Evolutionary conservation across 257 asterid genomes (phyloP).

Genomic region (Solanum pennellii): DNA sequence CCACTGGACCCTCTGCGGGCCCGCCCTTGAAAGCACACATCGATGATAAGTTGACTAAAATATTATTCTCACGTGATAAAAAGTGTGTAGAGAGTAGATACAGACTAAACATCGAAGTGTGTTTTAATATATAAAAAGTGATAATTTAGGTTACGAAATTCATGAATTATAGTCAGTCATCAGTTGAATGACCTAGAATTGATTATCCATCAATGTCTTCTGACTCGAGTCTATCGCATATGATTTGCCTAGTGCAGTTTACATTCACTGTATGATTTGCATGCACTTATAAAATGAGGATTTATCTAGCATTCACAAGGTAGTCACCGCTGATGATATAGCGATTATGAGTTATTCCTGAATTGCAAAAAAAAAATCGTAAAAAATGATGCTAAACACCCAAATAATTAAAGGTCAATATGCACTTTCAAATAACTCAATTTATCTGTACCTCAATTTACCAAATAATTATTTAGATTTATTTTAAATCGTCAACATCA

Average conservation of each 20-base stretch:
- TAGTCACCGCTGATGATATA: too few relatives aligned
- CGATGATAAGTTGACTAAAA: neutral
- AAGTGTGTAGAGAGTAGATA: neutral
- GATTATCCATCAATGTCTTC: too few relatives aligned
- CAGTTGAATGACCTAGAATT: neutral
- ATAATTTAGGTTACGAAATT: neutral
- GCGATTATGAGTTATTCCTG: fast-evolving
- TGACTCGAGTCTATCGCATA: neutral
- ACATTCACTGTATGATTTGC: too few relatives aligned
- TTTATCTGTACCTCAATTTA: too few relatives aligned
- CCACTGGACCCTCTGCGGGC: too few relatives aligned
- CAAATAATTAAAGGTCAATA: too few relatives aligned
- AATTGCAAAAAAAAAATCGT: too few relatives aligned
- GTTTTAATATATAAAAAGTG: neutral
- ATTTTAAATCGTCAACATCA: too few relatives aligned
- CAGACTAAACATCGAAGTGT: neutral
- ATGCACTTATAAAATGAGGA: too few relatives aligned
- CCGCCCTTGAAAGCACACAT: neutral
- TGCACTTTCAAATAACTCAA: too few relatives aligned
- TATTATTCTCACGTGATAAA: neutral
- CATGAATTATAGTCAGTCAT: neutral
- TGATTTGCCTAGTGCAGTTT: too few relatives aligned
- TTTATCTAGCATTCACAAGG: too few relatives aligned
- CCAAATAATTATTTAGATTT: neutral
- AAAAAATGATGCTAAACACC: neutral